These are phyloP conservation scores for Actinomucor elegans DNA, from an alignment of 371 early-diverging fungal genomes.

Conservation along the genomic window DNA sequence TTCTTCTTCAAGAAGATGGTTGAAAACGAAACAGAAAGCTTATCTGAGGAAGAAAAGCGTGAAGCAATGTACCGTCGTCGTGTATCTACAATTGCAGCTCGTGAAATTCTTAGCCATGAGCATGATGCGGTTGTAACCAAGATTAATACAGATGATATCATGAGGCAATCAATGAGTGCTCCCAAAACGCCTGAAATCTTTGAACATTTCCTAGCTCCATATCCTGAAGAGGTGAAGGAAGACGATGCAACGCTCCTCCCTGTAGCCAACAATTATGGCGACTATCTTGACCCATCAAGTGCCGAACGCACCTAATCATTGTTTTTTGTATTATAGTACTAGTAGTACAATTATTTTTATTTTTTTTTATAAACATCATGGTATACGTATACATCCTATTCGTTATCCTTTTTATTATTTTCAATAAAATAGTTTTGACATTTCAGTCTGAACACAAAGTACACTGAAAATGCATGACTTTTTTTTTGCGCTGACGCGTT, in stretches of 20 bases:
- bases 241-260: neutral
- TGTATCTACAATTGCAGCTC: conserved; percentile 23
- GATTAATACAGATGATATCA: conserved; percentile 17
- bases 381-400: too few species aligned
- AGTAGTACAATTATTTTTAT: too few species aligned
- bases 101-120: conserved; percentile 9
- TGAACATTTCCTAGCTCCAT: neutral
- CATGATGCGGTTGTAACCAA: conserved; percentile 13
- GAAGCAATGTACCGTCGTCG: conserved; percentile 19
- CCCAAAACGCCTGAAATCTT: conserved; percentile 11
- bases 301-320: too few species aligned
- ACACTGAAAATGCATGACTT: too few species aligned
- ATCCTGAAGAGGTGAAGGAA: neutral
- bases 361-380: too few species aligned
- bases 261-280: neutral
- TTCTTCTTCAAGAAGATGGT: conserved; percentile 47
- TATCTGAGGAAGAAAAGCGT: conserved; percentile 12
- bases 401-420: too few species aligned
- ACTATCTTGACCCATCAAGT: conserved; percentile 4
- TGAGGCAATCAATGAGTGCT: conserved; percentile 6
- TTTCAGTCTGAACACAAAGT: too few species aligned
- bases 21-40: conserved; percentile 15
- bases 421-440: too few species aligned
- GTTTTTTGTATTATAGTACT: too few species aligned
- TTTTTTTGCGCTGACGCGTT: too few species aligned